phyloP scores from a whole-genome alignment of 2,329 filamentous ascomycete species.

The Pseudogymnoascus sp. region DNA sequence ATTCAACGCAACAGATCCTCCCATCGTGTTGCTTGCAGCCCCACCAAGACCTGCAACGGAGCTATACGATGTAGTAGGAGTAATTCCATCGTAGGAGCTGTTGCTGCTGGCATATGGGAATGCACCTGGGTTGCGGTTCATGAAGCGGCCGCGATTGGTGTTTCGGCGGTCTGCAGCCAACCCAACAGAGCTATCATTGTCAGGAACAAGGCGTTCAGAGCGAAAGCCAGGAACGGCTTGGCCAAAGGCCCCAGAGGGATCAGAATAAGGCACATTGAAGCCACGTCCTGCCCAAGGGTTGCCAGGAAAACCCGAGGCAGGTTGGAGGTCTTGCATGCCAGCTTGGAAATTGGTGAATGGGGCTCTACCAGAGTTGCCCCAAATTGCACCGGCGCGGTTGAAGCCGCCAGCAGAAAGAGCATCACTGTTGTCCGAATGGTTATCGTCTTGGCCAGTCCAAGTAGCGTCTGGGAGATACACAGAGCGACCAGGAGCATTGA shows the following conservation, averaged over 20 bases:
- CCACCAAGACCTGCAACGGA: conserved; percentile 22
- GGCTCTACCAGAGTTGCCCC: conserved; percentile 39
- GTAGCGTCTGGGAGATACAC: conserved; percentile 34
- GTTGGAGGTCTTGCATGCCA: conserved; percentile 19
- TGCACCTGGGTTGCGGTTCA: conserved; percentile 20
- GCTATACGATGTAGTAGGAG: conserved; percentile 23
- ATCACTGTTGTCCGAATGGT: conserved; percentile 50
- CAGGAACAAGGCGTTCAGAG: conserved; percentile 24
- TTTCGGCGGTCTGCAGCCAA: conserved; percentile 20
- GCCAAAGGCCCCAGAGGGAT: conserved; percentile 19
- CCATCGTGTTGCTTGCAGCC: conserved; percentile 18
- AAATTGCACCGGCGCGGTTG: conserved; percentile 47
- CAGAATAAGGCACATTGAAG: conserved; percentile 26
- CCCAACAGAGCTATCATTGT: conserved; percentile 24
- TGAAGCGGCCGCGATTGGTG: conserved; percentile 22
- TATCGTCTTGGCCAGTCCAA: conserved; percentile 48
- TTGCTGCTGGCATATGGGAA: conserved; percentile 28
- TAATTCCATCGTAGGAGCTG: conserved; percentile 28
- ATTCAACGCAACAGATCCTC: conserved; percentile 15
- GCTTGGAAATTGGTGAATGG: conserved; percentile 25
- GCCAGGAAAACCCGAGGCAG: conserved; percentile 31
- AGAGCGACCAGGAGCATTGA: conserved; percentile 30
- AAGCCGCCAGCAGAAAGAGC: conserved; percentile 43
- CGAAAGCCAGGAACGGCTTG: conserved; percentile 23
- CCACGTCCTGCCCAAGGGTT: conserved; percentile 41